Base-by-base conservation (phyloP, 306 rosid genomes). In the Acmispon strigosus region DNA sequence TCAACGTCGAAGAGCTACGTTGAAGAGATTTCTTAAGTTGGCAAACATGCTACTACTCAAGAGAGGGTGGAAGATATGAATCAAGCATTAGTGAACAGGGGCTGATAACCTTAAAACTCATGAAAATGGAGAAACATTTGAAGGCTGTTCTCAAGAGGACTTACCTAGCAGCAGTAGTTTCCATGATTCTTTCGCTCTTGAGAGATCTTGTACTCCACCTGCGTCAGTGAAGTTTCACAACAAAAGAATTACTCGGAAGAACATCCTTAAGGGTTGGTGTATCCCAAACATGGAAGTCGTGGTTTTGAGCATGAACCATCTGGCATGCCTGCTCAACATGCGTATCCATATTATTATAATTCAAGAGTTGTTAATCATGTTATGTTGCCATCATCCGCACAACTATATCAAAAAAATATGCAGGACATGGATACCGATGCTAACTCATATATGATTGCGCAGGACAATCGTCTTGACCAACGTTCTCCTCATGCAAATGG, bases 161-260 rank as follows among this genome's bases (percentile, higher is more conserved):
- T 67, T 91, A 17, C 99, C 96, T 7, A 86, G 91, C 72, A 29
- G 59, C 77, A 76, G 59, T 49, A 78, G 93, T 51, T 19, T 87
- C 20, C 96, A 85, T 0, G 91, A 89, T 85, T 95, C 99, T 72
- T 62, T 83, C 59, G 89, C 99, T 58, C 7, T 95, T 61, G 97
- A 95, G 74, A 89, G 93, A 63, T 91, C 96, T 63, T 87, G 84
- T 61, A 91, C 99, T 62, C 96, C 96, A 39, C 86, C 90, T 51
- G 86, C 85, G 62, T 85, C 87, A 17, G 59, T 63, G 79, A 88
- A 66, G 80, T 72, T 79, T 82, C 78, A 39, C 75, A 72, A 79
- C 91, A 86, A 74, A 85, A 76, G 19, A 63, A 79, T 57, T 57
- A 24, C 70, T 68, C 48, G 74, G 90, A 86, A 69, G 91, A 84